Base-by-base conservation (phyloP, 2,329 filamentous ascomycete species). In the Penicillium sp. region DNA sequence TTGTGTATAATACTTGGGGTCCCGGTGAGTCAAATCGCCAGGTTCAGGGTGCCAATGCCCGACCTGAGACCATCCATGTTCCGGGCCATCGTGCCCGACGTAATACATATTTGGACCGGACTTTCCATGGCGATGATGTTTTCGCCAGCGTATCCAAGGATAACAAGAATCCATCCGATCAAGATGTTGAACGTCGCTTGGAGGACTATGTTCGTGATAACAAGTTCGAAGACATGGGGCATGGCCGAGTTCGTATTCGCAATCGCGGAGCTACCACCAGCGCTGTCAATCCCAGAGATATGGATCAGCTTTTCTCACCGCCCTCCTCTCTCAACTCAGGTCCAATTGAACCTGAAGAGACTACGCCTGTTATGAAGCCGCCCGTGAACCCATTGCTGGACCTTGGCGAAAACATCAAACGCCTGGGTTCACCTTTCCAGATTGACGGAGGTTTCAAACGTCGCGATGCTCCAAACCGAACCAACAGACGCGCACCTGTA, bases 231-330 rank as follows among this genome's bases (percentile, higher is more conserved):
- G 79, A 83, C 55, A 74, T 76, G 9, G 79, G 80, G 49, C 78
- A 82, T 60, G 79, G 81, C 51, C 79, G 82, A 29, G 78, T 84
- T 10, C 81, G 84, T 26, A 79, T 84, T 32, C 80, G 84, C 38
- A 84, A 79, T 61, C 81, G 84, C 40, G 84, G 84, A 51, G 85
- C 84, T 62, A 86, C 83, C 43, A 76, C 82, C 23, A 81, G 83
- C 46, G 81, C 83, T 48, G 78, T 83, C 55, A 77, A 76, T 57
- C 76, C 76, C 27, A 75, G 78, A 47, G 78, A 79, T 48, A 74
- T 85, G 32, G 75, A 81, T 41, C 76, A 79, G 53, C 72, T 85
- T 4, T 84, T 85, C 63, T 79, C 77, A 4, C 80, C 81, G 7
- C 77, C 78, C 9, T 74, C 74, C 1, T 72, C 66, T 32, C 57